Conservation (phyloP, 2,329 filamentous ascomycete species). For the Fusarium sp. region DNA sequence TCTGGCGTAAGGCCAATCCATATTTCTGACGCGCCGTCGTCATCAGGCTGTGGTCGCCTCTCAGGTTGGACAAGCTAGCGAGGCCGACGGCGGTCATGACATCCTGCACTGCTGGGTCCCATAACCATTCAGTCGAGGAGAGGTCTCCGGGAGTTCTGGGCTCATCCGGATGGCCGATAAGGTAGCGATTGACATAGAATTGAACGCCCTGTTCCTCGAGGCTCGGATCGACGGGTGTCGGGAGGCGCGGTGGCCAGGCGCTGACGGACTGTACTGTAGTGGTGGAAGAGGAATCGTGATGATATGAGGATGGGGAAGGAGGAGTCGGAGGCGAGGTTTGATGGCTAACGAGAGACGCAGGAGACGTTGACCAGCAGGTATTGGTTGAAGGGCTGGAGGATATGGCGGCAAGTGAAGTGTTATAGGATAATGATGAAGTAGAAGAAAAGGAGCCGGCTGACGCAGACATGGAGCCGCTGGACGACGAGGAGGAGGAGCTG, state of each 20-base stretch:
- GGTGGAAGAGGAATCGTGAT: conserved; percentile 12
- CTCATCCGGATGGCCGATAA: conserved; percentile 67
- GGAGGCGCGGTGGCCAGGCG: conserved; percentile 33
- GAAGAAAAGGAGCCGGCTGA: conserved; percentile 25
- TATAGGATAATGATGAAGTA: conserved; percentile 27
- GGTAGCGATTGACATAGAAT: conserved; percentile 67
- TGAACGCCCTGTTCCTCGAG: conserved; percentile 64
- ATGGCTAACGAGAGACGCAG: conserved; percentile 29
- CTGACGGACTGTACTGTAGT: conserved; percentile 1
- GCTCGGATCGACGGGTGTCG: conserved; percentile 57
- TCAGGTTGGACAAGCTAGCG: conserved; percentile 70
- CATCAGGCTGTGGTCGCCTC: conserved; percentile 62
- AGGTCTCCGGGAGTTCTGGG: conserved; percentile 59
- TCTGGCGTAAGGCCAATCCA: conserved; percentile 66
- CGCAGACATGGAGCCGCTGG: conserved; percentile 39
- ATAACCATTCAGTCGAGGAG: conserved; percentile 55
- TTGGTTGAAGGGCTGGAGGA: conserved; percentile 37
- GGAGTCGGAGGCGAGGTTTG: conserved; percentile 36
- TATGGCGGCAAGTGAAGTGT: conserved; percentile 35
- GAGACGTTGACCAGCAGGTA: conserved; percentile 42
- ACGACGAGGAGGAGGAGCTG: conserved; percentile 37
- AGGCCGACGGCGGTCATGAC: conserved; percentile 72
- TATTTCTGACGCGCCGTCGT: conserved; percentile 68
- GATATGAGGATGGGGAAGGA: conserved; percentile 33
- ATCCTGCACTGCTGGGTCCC: conserved; percentile 59